Conservation (phyloP, 768 basidiomycete species). For the Rubroboletus pulcherrimus region DNA sequence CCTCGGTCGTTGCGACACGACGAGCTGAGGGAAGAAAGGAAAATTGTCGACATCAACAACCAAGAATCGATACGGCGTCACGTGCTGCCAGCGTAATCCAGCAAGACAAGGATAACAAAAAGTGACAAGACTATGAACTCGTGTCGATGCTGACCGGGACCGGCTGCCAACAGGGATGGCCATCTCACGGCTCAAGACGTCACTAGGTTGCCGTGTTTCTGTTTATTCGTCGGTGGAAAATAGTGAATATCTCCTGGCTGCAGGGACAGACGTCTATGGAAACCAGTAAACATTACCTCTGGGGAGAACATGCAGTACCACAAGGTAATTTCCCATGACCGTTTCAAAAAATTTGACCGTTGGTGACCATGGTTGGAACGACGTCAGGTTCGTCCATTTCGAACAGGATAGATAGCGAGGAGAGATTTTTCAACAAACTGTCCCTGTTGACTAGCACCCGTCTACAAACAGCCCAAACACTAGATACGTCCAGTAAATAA, state of each 20-base stretch:
- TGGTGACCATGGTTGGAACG: background rate
- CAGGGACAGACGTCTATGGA: background rate
- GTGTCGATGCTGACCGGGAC: too few species aligned
- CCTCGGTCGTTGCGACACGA: too few species aligned
- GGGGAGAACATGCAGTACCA: background rate
- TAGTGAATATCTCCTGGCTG: background rate
- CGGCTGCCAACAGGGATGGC: background rate
- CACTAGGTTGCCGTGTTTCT: background rate
- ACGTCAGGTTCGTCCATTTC: background rate
- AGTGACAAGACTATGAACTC: too few species aligned
- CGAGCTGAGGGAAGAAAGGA: too few species aligned
- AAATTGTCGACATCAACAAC: too few species aligned
- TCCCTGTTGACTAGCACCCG: background rate
- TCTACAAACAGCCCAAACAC: background rate
- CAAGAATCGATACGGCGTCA: too few species aligned
- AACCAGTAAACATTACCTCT: background rate
- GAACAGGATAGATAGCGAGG: background rate
- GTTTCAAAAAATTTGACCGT: background rate
- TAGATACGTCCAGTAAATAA: slow-evolving; percentile 16
- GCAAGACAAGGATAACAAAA: too few species aligned
- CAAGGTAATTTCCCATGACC: background rate
- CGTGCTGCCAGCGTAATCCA: too few species aligned
- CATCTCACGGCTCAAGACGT: background rate
- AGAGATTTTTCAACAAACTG: background rate
- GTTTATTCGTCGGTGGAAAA: background rate